Evolutionary conservation across 2,329 filamentous ascomycete species (phyloP).

Genomic region (Fusarium fujikuroi): DNA sequence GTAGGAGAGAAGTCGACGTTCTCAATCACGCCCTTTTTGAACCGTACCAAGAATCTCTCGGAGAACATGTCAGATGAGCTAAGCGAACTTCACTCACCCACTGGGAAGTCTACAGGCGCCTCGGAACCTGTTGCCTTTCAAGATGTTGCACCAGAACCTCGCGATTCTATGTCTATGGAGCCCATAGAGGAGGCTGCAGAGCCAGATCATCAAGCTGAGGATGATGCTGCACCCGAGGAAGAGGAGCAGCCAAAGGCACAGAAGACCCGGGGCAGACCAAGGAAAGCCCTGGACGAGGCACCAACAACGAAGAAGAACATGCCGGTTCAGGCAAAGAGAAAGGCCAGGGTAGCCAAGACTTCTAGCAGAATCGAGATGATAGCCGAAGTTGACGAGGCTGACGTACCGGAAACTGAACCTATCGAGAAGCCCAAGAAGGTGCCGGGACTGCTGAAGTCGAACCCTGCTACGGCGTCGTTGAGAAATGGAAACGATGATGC

Average conservation of each 20-base stretch:
- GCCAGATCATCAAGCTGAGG: slow-evolving; percentile 16
- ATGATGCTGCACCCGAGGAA: slow-evolving; percentile 9
- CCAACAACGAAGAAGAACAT: slow-evolving; percentile 60
- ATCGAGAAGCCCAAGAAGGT: slow-evolving; percentile 18
- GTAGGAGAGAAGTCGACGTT: slow-evolving; percentile 90
- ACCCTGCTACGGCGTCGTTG: slow-evolving; percentile 2
- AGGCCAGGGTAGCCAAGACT: slow-evolving; percentile 46
- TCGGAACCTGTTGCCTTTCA: slow-evolving; percentile 49
- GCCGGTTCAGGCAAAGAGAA: slow-evolving; percentile 48
- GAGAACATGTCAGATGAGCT: slow-evolving; percentile 48
- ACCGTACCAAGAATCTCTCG: slow-evolving; percentile 70
- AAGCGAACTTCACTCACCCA: slow-evolving; percentile 41
- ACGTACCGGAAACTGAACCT: slow-evolving; percentile 48
- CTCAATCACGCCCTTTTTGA: slow-evolving; percentile 93
- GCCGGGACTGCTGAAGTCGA: slow-evolving; percentile 23
- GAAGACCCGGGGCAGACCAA: slow-evolving; percentile 58
- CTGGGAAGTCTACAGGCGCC: slow-evolving; percentile 18
- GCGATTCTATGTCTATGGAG: slow-evolving; percentile 20
- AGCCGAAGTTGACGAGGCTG: slow-evolving; percentile 50
- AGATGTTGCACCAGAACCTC: slow-evolving; percentile 40
- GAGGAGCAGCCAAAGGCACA: slow-evolving; percentile 27
- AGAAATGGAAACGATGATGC: slow-evolving; percentile 42
- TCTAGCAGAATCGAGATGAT: slow-evolving; percentile 52
- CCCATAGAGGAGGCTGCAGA: slow-evolving; percentile 12
- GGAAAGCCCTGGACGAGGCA: slow-evolving; percentile 58